Evolutionary conservation across 371 early-diverging fungal genomes (phyloP), one percentile per base, ranked within the genome.

Genomic region (Mortierella sp.): DNA sequence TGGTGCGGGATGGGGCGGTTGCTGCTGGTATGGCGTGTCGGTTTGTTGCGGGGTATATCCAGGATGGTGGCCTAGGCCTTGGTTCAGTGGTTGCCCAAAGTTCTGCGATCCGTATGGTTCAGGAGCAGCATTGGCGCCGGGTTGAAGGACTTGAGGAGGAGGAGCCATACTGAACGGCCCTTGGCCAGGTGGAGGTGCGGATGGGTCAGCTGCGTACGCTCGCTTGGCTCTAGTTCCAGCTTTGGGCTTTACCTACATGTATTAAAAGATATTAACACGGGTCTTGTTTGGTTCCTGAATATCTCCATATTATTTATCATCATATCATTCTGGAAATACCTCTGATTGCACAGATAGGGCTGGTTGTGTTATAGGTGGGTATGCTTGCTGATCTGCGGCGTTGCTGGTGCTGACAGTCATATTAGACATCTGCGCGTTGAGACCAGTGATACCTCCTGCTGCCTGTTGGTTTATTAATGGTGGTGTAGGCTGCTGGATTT

Each of bases 401-500:
- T 56, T 68, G 15, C 71, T 70, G 9, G 67, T 54, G 53, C 58
- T 67, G 37, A 80, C 37, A 13, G 70, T 47, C 81, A 80, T 67
- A 54, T 65, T 71, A 23, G 81, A 70, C 75, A 80, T 75, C 54
- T 80, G 81, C 57, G 68, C 61, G 66, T 64, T 32, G 15, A 80
- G 56, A 0, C 65, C 68, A 42, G 70, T 64, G 56, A 64, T 32
- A 26, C 55, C 56, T 19, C 69, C 58, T 9, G 62, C 74, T 40
- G 53, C 70, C n/a, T 73, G 80, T 56, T 70, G 66, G 22, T 9
- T 26, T 43, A 42, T 26, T 60, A 10, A 17, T 42, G 34, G 60
- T 2, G 34, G 60, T 34, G 37, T 35, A 12, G 23, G 59, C 64
- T 31, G 63, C 51, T n/a, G 71, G n/a, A n/a, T 47, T 65, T 40